Evolutionary conservation across 768 basidiomycete species (phyloP).

Genomic region (Agaricus blazei): DNA sequence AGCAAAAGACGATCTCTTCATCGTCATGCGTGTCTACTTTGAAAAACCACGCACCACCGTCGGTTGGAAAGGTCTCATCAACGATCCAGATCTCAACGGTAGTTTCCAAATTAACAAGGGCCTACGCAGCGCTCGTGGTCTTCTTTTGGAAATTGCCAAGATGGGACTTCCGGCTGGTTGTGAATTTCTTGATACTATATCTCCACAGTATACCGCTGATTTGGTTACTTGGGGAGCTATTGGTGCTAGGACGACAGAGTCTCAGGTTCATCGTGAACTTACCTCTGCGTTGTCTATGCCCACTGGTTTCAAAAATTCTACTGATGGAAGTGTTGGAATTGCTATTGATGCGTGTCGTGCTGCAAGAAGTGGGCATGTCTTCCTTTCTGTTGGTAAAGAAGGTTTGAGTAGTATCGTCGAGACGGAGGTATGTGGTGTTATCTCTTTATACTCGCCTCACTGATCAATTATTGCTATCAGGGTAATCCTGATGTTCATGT

Average conservation of each 20-base stretch:
- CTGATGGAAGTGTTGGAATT: slow-evolving; percentile 87
- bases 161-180: slow-evolving; percentile 93
- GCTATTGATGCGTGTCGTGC: slow-evolving; percentile 96
- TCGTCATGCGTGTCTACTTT: slow-evolving; percentile 98
- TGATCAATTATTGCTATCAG: slow-evolving; percentile 27
- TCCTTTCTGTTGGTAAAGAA: slow-evolving; percentile 96
- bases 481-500: slow-evolving; percentile 92
- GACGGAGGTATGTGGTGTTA: slow-evolving; percentile 57
- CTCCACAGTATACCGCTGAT: slow-evolving; percentile 88
- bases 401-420: slow-evolving; percentile 93
- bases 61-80: slow-evolving; percentile 99
- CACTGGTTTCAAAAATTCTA: slow-evolving; percentile 98
- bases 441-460: not conserved
- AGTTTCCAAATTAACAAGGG: slow-evolving; percentile 97
- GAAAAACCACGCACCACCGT: slow-evolving; percentile 96
- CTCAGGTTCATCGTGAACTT: slow-evolving; percentile 88
- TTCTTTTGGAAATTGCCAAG: slow-evolving; percentile 86
- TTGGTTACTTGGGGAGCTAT: slow-evolving; percentile 91
- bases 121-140: slow-evolving; percentile 77
- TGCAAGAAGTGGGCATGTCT: slow-evolving; percentile 86
- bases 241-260: slow-evolving; percentile 89
- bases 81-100: slow-evolving; percentile 92
- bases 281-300: slow-evolving; percentile 88
- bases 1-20: slow-evolving; percentile 81
- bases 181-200: slow-evolving; percentile 79